These are phyloP conservation scores for Saccharum hybrid DNA, from an alignment of 202 grass and related monocot species.

Conservation along the genomic window DNA sequence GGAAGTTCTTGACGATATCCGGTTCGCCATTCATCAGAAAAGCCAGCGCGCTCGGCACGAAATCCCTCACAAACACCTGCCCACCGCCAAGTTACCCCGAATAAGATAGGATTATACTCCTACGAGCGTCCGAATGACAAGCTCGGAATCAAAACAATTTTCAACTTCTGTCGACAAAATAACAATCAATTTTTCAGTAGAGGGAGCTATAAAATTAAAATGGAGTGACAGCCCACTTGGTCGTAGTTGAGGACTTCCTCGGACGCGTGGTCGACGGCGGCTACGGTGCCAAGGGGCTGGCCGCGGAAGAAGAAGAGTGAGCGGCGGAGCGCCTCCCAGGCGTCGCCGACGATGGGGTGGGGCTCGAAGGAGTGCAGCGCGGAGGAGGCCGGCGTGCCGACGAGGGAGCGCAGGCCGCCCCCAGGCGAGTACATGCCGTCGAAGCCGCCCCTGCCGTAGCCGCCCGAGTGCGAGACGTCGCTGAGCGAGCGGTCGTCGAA, in stretches of 20 bases:
- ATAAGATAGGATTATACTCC: conserved; percentile 10
- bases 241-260: conserved; percentile 90
- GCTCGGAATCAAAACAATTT: conserved; percentile 9
- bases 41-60: conserved; percentile 80
- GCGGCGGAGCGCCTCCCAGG: conserved; percentile 81
- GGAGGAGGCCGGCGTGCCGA: conserved; percentile 61
- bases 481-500: conserved; percentile 65
- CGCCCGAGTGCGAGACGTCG: conserved; percentile 58
- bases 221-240: conserved; percentile 52
- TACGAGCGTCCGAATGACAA: neutral
- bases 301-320: conserved; percentile 76
- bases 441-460: conserved; percentile 45
- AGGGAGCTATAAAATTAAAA: neutral
- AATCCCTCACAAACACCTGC: conserved; percentile 95
- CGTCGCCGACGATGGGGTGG: conserved; percentile 69
- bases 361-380: conserved; percentile 64
- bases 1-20: conserved; percentile 80
- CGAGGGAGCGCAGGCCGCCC: conserved; percentile 55
- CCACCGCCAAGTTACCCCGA: neutral
- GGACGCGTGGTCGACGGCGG: conserved; percentile 67
- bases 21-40: conserved; percentile 81
- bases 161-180: neutral
- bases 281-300: conserved; percentile 77
- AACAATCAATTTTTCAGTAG: neutral
- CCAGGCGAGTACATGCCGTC: conserved; percentile 69